Conservation (phyloP, 106 monocot genomes). For the Narthecium ossifragum region DNA sequence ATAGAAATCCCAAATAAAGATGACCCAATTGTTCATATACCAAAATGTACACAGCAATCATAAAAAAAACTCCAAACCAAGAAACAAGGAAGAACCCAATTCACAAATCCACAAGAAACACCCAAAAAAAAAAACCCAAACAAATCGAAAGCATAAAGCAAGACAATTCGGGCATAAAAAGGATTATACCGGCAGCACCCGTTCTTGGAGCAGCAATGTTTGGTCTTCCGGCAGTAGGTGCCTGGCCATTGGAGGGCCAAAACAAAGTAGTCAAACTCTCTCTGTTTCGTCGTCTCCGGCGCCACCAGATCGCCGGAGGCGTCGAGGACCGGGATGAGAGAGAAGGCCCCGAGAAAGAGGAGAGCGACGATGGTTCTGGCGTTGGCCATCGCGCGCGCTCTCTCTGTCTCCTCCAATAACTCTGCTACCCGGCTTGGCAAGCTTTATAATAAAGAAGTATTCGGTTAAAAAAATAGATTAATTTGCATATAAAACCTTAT, state of each 20-base stretch:
- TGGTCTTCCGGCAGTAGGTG: slow-evolving; percentile 39
- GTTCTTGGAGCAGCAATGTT: slow-evolving; percentile 59
- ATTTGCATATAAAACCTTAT: too few relatives aligned
- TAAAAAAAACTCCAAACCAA: neutral
- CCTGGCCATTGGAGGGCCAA: slow-evolving; percentile 70
- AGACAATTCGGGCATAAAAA: neutral
- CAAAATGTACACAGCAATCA: too few relatives aligned
- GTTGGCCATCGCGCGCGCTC: neutral
- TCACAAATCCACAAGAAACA: neutral
- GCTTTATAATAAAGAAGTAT: too few relatives aligned
- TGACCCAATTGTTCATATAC: too few relatives aligned
- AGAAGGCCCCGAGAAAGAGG: neutral
- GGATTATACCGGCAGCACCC: slow-evolving; percentile 43
- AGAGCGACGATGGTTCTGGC: neutral
- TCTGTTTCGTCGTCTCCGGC: slow-evolving; percentile 6
- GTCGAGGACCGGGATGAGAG: neutral
- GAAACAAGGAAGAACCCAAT: too few relatives aligned
- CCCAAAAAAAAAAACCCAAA: neutral
- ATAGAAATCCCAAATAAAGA: neutral
- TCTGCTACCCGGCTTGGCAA: too few relatives aligned
- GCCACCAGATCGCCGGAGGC: neutral
- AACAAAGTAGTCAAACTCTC: slow-evolving; percentile 70
- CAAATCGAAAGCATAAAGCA: neutral
- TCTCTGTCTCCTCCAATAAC: neutral
- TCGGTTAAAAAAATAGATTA: too few relatives aligned